Base-by-base conservation (phyloP, 169 alveolate genomes). In the Plasmodium cynomolgi region DNA sequence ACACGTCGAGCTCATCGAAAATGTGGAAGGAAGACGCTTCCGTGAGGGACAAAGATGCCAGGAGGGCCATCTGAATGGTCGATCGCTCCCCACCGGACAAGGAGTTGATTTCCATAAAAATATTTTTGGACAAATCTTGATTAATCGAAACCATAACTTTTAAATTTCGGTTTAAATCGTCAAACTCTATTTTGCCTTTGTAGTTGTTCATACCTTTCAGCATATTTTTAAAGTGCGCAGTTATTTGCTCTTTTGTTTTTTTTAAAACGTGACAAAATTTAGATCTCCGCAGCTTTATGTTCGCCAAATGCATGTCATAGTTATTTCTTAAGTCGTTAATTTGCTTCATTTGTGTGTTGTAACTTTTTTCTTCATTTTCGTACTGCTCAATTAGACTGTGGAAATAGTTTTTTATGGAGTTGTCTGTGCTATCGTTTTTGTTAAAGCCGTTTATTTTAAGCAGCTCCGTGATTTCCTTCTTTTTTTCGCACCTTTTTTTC, bases 71-170 rank as follows among this genome's bases (percentile, higher is more conserved):
- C 11, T 95, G 96, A 34, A 95, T 95, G 39, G 96, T 95, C 34
- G 96, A 93, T 39, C 95, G 82, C 79, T 95, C 97, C 29, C 97
- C 97, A 5, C 97, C 97, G 37, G 96, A 93, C 23, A 95, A 77
- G 29, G 97, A 92, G 41, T 82, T 93, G 41, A 95, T 92, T 71
- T 95, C 96, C 90, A 88, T 77, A 88, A 20, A 88, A 34, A 44
- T 44, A 58, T 88, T 88, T 26, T 88, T 88, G 31, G 94, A 88
- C 39, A 68, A 15, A 39, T 80, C 91, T 29, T 88, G 88, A 58
- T 88, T 88, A 26, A 88, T 50, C n/a, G 94, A 88, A 37, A 88
- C 83, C 75, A 88, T 0, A n/a, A 88, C 94, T 79, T 88, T 88
- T 62, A 88, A 33, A 80, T 41, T 54, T 88, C 77, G 41, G 33